Base-by-base conservation (phyloP, 2,329 filamentous ascomycete species). In the Fusarium sp. region DNA sequence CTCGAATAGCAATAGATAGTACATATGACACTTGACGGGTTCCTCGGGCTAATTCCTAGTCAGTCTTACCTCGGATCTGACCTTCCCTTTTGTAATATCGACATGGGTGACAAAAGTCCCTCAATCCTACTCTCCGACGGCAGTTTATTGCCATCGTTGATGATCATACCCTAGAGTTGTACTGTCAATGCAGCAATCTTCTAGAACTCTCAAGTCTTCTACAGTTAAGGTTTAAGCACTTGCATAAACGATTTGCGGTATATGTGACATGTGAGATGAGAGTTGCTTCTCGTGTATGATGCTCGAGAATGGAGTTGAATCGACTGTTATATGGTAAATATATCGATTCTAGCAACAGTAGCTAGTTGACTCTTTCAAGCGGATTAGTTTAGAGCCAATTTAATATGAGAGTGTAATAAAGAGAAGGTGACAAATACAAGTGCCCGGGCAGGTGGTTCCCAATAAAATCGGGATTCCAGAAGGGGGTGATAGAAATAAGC, bases 71-170 rank as follows among this genome's bases (percentile, higher is more conserved):
- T 27, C 14, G 32, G 32, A 35, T 37, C 54, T 57, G 30, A 37
- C 23, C 32, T 23, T 49, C 23, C 46, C 40, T 8, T 48, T 49
- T 49, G 23, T 33, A 13, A 10, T 23, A 26, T 23, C 18, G 54
- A 18, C 42, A 56, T 30, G 42, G 54, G 23, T 37, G 23, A 17
- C 54, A 57, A 57, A 57, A 49, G 54, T 57, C 13, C 54, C 54
- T 33, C 30, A 7, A 27, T 50, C 18, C 12, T 48, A 15, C 9
- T 35, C 12, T 26, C 53, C 30, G 18, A 7, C 20, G 44, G 20
- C 30, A 23, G 53, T 30, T 56, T 37, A 56, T 56, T 56, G 2
- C 14, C 40, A 18, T 11, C n/a, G 17, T 26, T 12, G 32, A 5
- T 8, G 32, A 52, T 56, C 27, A 56, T 35, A 27, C 30, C 41